Evolutionary conservation across 2,329 filamentous ascomycete species (phyloP), one percentile per base, ranked within the genome.

Genomic region (Saccharata proteae): DNA sequence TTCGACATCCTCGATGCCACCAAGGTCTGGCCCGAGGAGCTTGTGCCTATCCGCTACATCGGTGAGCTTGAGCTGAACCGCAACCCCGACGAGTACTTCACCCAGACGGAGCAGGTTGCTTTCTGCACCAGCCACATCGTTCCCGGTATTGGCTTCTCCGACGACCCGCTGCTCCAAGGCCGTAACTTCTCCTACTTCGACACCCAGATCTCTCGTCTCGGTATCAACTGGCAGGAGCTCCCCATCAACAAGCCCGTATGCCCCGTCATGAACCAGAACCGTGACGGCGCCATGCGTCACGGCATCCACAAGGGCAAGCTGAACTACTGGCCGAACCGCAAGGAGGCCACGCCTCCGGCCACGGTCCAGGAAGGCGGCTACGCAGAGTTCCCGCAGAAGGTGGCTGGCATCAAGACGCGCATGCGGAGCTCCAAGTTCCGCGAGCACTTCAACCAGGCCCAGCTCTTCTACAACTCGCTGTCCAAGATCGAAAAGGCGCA

Each of bases 1-100:
- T 88, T 90, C 38, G 83, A 90, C 45, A 77, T 88, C 17, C 69
- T 92, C 2, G 83, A 92, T 42, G 77, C 82, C 1, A 92, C 83
- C 21, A 90, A 92, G 59, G 55, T 88, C 16, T 90, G 82, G 81
- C 83, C 82, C 0, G 80, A 90, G 48, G 78, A 88, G 9, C 56
- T 75, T 0, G 62, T 85, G 0, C 82, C 82, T 0, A 65, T 88
- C 13, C 69, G 77, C 6, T 82, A 83, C 47, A 80, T 92, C 34
- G 83, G 81, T 22, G 72, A 86, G 52, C 51, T 92, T 1, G 77
- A 86, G 48, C 67, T 92, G 5, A 86, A 90, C 62, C 69, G 70
- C 32, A 88, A 83, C 37, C 65, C 80, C 2, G 80, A 88, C 40
- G 81, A 92, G 48, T 90, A 71, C 59, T 90, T 90, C 57, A 65